Conservation (phyloP, 2,329 filamentous ascomycete species). For the Phialophora expanda region DNA sequence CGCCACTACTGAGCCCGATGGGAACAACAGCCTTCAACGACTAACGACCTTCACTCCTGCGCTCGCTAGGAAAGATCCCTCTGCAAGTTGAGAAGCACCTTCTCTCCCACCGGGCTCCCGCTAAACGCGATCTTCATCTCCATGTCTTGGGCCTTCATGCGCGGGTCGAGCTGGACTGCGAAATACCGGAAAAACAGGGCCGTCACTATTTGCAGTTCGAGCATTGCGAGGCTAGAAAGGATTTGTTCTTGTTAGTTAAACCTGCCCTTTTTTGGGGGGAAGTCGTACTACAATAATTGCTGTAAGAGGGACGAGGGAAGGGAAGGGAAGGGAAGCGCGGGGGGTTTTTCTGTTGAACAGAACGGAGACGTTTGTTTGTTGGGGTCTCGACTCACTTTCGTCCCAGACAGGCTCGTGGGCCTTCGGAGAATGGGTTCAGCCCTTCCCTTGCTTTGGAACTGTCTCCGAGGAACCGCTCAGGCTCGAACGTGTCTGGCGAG, state of each 20-base stretch:
- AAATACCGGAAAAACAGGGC: neutral
- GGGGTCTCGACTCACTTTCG: constrained; percentile 9
- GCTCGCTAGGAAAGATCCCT: neutral
- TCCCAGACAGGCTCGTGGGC: constrained; percentile 12
- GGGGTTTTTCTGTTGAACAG: neutral
- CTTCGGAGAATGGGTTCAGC: constrained; percentile 11
- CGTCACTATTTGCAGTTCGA: neutral
- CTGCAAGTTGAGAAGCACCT: neutral
- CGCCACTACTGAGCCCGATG: too few species aligned
- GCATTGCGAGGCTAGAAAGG: neutral
- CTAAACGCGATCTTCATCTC: neutral
- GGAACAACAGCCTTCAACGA: too few species aligned
- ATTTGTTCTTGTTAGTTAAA: too few species aligned
- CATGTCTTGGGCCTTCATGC: neutral
- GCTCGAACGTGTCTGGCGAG: constrained; percentile 1
- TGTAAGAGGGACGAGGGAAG: too few species aligned
- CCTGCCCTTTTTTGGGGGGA: too few species aligned
- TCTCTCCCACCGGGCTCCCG: neutral
- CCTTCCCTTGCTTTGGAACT: neutral
- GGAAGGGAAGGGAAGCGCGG: neutral
- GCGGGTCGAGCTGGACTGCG: neutral
- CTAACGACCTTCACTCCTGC: neutral
- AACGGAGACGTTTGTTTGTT: neutral
- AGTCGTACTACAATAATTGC: neutral
- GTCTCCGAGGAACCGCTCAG: neutral